A percentile compares a stretch with the other conserved stretches of the same genome.
Evolutionary conservation across 1,139 yeast genomes (phyloP).

Genomic region (Yamadazyma atmosphaerica): DNA sequence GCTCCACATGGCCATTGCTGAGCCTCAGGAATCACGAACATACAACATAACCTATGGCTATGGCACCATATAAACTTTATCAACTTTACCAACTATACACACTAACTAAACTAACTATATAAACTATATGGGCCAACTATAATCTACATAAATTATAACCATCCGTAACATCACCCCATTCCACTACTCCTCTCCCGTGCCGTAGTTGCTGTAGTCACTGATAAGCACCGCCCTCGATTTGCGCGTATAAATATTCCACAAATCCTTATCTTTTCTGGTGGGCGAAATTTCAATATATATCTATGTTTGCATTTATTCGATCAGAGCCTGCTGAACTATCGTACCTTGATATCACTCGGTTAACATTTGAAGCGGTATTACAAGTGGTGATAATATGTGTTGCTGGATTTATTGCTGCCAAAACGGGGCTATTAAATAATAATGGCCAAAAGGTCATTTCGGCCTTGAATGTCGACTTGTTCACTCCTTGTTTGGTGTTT

Average conservation of each 20-base stretch:
- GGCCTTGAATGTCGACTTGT: constrained; percentile 70
- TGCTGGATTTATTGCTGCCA: constrained; percentile 72
- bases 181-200: too few species aligned
- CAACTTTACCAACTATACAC: too few species aligned
- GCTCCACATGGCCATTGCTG: too few species aligned
- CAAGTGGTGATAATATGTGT: constrained; percentile 74
- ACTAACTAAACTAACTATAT: too few species aligned
- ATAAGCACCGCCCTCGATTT: background rate
- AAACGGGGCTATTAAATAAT: constrained; percentile 55
- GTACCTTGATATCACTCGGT: constrained; percentile 54
- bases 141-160: too few species aligned
- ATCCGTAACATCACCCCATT: too few species aligned
- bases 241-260: constrained; percentile 2
- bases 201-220: too few species aligned
- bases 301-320: background rate
- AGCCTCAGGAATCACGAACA: too few species aligned
- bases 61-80: too few species aligned
- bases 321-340: constrained; percentile 32
- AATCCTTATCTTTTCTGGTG: background rate
- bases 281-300: too few species aligned
- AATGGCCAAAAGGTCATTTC: constrained; percentile 68
- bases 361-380: constrained; percentile 76
- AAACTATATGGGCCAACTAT: too few species aligned
- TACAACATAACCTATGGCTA: too few species aligned
- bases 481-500: constrained; percentile 84